Percentiles rank a stretch among this genome's conserved stretches.
These are phyloP conservation scores for Ceratocystiopsis minuta DNA, from an alignment of 2,329 filamentous ascomycete species.

Conservation along the genomic window DNA sequence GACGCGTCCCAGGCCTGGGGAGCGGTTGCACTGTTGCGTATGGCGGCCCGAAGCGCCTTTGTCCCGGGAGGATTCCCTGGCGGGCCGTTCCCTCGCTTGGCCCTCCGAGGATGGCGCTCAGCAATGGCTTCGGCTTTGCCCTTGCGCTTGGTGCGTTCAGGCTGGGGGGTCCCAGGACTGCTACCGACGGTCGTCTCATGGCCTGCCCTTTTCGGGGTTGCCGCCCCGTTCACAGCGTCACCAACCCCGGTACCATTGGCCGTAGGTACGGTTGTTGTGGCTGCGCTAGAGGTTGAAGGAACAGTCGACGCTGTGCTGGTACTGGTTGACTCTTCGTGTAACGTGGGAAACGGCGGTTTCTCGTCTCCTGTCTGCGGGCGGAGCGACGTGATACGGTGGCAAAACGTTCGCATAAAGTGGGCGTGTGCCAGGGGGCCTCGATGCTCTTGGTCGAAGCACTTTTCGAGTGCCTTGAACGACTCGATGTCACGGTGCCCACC, in stretches of 20 bases:
- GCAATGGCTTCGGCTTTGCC: conserved; percentile 18
- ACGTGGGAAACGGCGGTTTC: conserved; percentile 10
- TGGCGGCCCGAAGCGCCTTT: conserved; percentile 6
- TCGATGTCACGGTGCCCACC: conserved; percentile 43
- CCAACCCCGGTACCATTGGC: no score
- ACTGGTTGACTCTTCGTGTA: conserved; percentile 14
- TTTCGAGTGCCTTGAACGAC: conserved; percentile 43
- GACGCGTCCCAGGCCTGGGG: conserved; percentile 16
- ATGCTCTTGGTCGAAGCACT: conserved; percentile 43
- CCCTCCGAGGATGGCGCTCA: conserved; percentile 18
- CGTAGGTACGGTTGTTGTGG: background rate
- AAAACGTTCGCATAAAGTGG: conserved; percentile 43
- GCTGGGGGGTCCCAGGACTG: conserved; percentile 9
- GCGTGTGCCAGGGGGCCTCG: conserved; percentile 38
- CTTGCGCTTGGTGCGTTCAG: conserved; percentile 17
- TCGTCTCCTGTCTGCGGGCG: conserved; percentile 16
- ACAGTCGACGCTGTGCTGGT: conserved; percentile 6
- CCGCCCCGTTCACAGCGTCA: no score
- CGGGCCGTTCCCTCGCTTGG: conserved; percentile 16
- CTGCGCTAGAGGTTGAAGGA: background rate
- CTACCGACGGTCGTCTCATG: conserved; percentile 5
- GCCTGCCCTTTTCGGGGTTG: no score
- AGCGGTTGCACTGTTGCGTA: no score
- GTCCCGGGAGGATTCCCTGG: conserved; percentile 18
- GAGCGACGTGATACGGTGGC: conserved; percentile 26